Conservation (phyloP, 768 basidiomycete genomes). For the Inosperma sp. region DNA sequence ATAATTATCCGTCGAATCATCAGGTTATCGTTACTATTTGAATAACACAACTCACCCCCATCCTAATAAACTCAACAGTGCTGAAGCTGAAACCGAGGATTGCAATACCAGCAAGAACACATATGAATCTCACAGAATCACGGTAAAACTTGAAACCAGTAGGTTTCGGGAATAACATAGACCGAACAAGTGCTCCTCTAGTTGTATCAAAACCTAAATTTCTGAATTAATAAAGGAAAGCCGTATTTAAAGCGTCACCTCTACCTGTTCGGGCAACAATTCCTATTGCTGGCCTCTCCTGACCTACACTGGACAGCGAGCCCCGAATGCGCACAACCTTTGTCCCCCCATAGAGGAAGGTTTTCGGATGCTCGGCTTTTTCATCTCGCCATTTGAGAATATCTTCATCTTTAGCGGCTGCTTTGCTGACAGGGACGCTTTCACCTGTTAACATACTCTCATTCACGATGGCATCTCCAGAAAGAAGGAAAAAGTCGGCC, state of each 20-base stretch:
- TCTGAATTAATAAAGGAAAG: neutral
- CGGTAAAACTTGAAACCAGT: constrained; percentile 99
- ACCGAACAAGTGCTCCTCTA: constrained; percentile 91
- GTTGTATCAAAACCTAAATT: constrained; percentile 86
- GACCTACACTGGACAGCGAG: constrained; percentile 46
- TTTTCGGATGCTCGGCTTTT: constrained; percentile 70
- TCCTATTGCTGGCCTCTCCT: constrained; percentile 63
- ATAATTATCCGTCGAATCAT: constrained; percentile 1
- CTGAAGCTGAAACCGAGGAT: constrained; percentile 87
- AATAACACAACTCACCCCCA: constrained; percentile 72
- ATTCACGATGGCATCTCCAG: constrained; percentile 96
- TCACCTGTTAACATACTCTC: constrained; percentile 99
- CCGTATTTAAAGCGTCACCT: constrained; percentile 18
- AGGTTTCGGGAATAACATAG: constrained; percentile 98
- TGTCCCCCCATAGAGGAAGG: constrained; percentile 88
- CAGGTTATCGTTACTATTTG: constrained; percentile 1
- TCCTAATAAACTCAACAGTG: constrained; percentile 84
- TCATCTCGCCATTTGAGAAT: constrained; percentile 65
- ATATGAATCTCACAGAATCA: constrained; percentile 86
- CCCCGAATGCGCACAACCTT: constrained; percentile 83
- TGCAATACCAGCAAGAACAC: constrained; percentile 88
- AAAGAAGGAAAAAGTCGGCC: constrained; percentile 86
- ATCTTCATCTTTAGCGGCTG: constrained; percentile 75
- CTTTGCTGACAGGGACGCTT: constrained; percentile 93
- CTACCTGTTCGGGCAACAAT: constrained; percentile 86